A percentile compares a stretch with the other conserved stretches of the same genome.
These are phyloP conservation scores for Neckera pumila DNA, from an alignment of 225 moss, liverwort and hornwort genomes.

Conservation along the genomic window DNA sequence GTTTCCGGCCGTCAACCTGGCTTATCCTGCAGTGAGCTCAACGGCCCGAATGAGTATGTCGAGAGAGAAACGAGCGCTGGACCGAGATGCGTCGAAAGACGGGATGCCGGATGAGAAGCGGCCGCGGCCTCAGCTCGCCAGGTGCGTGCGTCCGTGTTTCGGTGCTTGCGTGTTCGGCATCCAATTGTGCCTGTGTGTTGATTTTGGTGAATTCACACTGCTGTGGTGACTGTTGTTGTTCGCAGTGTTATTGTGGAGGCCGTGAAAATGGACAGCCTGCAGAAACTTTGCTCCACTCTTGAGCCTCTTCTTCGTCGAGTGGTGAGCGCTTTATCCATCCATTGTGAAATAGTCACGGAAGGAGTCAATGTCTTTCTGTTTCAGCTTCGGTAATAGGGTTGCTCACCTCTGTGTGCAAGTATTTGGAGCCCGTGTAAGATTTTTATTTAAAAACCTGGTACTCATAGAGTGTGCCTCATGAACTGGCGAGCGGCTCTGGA, in stretches of 20 bases:
- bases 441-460: background rate
- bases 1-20: constrained; percentile 6
- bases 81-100: constrained; percentile 45
- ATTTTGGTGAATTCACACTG: background rate
- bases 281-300: constrained; percentile 69
- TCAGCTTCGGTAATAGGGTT: background rate
- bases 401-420: background rate
- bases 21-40: constrained; percentile 29
- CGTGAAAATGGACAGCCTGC: constrained; percentile 77
- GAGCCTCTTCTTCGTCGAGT: constrained; percentile 76
- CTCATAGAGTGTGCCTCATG: background rate
- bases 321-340: constrained; percentile 14
- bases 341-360: background rate
- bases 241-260: constrained; percentile 76
- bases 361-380: background rate
- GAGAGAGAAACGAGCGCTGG: constrained; percentile 67
- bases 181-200: background rate
- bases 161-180: background rate
- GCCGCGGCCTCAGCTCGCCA: constrained; percentile 56
- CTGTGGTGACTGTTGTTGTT: background rate
- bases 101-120: constrained; percentile 74
- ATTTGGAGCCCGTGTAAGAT: background rate
- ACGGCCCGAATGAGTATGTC: constrained; percentile 43
- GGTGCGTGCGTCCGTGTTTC: constrained; percentile 3
- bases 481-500: background rate